These are phyloP conservation scores for Arabis alpina DNA, from an alignment of 345 rosid species.

Conservation along the genomic window DNA sequence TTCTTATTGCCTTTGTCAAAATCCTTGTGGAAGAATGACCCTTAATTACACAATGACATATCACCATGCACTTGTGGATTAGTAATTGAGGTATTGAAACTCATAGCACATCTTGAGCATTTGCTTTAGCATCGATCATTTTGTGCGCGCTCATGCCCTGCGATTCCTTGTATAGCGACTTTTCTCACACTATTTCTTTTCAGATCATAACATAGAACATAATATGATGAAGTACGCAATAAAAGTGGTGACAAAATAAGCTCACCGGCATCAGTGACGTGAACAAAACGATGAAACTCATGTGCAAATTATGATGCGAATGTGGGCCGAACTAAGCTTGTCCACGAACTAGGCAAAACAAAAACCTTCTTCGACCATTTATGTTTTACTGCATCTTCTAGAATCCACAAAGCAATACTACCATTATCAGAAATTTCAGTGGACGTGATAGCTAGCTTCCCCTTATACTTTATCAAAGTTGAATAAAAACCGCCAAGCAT, in stretches of 20 bases:
- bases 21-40: too few relatives aligned
- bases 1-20: too few relatives aligned
- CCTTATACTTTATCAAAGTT: neutral
- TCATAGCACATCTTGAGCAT: too few relatives aligned
- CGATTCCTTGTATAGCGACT: neutral
- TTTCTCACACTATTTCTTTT: neutral
- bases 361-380: neutral
- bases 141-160: neutral
- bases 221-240: neutral
- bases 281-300: neutral
- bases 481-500: too few relatives aligned
- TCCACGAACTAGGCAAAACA: neutral
- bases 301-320: too few relatives aligned
- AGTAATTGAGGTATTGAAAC: too few relatives aligned
- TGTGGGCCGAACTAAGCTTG: neutral
- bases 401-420: slow-evolving; percentile 2
- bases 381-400: slow-evolving; percentile 10
- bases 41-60: too few relatives aligned
- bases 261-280: neutral
- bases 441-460: neutral
- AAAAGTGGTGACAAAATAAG: neutral
- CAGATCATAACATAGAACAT: neutral
- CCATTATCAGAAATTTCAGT: neutral
- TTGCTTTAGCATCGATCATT: too few relatives aligned
- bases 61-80: too few relatives aligned